Conservation (phyloP, 2,329 filamentous ascomycete species). For the Calonectria ilicicola region DNA sequence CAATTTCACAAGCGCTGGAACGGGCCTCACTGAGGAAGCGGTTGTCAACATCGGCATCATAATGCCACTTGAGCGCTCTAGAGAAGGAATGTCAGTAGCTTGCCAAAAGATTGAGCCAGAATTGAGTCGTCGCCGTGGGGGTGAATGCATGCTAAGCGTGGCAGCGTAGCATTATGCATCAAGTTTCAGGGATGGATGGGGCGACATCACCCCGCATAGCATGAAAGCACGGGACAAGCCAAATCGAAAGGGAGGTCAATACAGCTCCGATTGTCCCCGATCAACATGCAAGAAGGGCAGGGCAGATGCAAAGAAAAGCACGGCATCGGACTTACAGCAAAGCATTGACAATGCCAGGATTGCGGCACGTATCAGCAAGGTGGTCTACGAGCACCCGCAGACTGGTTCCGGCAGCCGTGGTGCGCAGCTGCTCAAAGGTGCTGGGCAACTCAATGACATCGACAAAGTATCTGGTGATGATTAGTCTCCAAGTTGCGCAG, state of each 20-base stretch:
- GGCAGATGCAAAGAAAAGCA: neutral
- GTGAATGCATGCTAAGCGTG: neutral
- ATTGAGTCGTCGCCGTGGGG: neutral
- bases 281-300: neutral
- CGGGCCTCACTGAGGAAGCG: slow-evolving; percentile 76
- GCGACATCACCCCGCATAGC: slow-evolving; percentile 5
- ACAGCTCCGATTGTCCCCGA: neutral
- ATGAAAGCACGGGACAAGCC: neutral
- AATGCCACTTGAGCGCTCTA: slow-evolving; percentile 82
- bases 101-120: neutral
- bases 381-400: slow-evolving; percentile 72
- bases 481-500: neutral
- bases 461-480: slow-evolving; percentile 66
- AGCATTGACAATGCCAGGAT: slow-evolving; percentile 78
- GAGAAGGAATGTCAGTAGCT: slow-evolving; percentile 20
- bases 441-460: slow-evolving; percentile 73
- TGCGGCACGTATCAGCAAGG: slow-evolving; percentile 71
- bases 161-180: neutral
- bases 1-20: slow-evolving; percentile 82
- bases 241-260: neutral
- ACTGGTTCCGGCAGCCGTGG: slow-evolving; percentile 71
- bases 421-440: slow-evolving; percentile 80
- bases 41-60: slow-evolving; percentile 71
- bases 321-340: slow-evolving; percentile 69
- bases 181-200: neutral